These are phyloP conservation scores for slime mould (Dictyostelium discoideum) DNA, from an alignment of 78 protist species.

Conservation along the genomic window dicty_2.7 NC_007089.4:1855501-1856000, in stretches of 20 bases:
- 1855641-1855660: not conserved
- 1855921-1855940: not conserved
- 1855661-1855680: not conserved
- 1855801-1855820: not conserved
- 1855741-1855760: not conserved
- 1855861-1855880: slow-evolving; percentile 21
- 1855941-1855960: not conserved
- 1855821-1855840: not conserved
- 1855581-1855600: slow-evolving; percentile 1
- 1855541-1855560: not conserved
- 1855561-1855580: not conserved
- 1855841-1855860: slow-evolving; percentile 13
- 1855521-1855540: not conserved
- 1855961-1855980: not conserved
- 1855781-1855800: not conserved
- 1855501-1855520: not conserved
- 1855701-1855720: slow-evolving; percentile 3
- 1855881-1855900: slow-evolving; percentile 2
- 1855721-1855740: not conserved
- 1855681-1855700: not conserved
- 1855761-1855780: not conserved
- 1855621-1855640: slow-evolving; percentile 9
- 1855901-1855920: not conserved
- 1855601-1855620: not conserved
- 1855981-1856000: slow-evolving; percentile 23